A percentile compares a stretch with the other conserved stretches of the same genome.
Evolutionary conservation across 2,329 filamentous ascomycete genomes (phyloP).

Genomic region (Capronia coronata): DNA sequence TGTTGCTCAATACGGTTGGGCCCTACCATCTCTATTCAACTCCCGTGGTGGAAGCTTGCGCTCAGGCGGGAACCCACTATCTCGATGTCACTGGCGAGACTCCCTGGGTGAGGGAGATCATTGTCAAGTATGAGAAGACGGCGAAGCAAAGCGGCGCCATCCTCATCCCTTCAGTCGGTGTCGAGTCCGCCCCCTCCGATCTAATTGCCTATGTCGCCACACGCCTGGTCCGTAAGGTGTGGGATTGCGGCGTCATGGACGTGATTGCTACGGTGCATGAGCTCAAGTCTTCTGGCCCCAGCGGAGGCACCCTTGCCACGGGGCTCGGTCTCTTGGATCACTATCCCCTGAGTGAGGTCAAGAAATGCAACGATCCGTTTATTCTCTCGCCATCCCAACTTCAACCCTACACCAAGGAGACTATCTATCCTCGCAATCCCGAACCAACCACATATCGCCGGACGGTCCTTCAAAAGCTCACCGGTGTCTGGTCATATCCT

Average conservation of each 20-base stretch:
- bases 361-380: constrained; percentile 21
- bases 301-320: constrained; percentile 61
- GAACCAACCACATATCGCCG: constrained; percentile 35
- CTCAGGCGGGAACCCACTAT: constrained; percentile 60
- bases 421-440: constrained; percentile 46
- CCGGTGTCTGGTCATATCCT: constrained; percentile 49
- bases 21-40: constrained; percentile 60
- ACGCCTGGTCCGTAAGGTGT: constrained; percentile 47
- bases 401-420: constrained; percentile 35
- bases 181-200: constrained; percentile 58
- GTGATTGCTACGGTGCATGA: constrained; percentile 50
- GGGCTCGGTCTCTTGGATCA: constrained; percentile 50
- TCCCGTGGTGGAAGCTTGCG: constrained; percentile 59
- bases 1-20: constrained; percentile 56
- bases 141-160: constrained; percentile 57
- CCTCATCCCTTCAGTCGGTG: constrained; percentile 54
- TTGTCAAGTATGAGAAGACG: constrained; percentile 53
- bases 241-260: constrained; percentile 46
- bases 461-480: constrained; percentile 37
- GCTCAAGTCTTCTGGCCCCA: constrained; percentile 46
- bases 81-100: constrained; percentile 60
- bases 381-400: constrained; percentile 37
- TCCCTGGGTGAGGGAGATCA: constrained; percentile 58
- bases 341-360: constrained; percentile 22
- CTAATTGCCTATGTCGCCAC: constrained; percentile 49